Base-by-base conservation (phyloP, 495 filamentous ascomycete species). In the Neurospora sp. region DNA sequence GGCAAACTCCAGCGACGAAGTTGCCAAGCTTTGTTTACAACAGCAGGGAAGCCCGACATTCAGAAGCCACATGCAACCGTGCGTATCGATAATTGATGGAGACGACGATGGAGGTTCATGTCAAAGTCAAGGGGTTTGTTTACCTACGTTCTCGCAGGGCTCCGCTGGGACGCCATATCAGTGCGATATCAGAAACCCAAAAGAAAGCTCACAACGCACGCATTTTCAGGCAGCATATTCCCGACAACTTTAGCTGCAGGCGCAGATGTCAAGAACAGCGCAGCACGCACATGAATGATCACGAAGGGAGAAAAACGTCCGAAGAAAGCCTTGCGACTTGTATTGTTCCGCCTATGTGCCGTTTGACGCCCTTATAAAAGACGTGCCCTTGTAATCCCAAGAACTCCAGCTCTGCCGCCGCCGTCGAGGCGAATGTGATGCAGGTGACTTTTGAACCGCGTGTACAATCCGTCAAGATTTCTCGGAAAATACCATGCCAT, bases 321-420 rank as follows among this genome's bases (percentile, higher is more conserved):
- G 74, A 78, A 79, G 75, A 78, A 69, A 78, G 62, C 74, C 62
- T 72, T 54, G 71, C 73, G 54, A 66, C 31, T 73, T 79, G 74
- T 69, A 74, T 79, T 81, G 77, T 74, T 69, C 73, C 71, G 71
- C 75, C 74, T 77, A 76, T 73, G 48, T 77, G 71, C 73, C 73
- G 62, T 42, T 69, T 27, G 42, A 70, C 46, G 62, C 39, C 62
- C 71, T 44, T 46, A 20, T 59, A 38, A 72, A 23, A 35, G 73
- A 74, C 73, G 73, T 39, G 38, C 27, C 69, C 72, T 73, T 69
- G 72, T 59, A 69, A 75, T 72, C 44, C 72, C 71, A 73, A 70
- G 39, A 74, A 73, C 69, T 74, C 78, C 75, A 75, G 70, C 39
- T 74, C 69, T 72, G 46, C 70, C 44, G 74, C 71, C 54, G 54